Conservation (phyloP, 495 filamentous ascomycete species). For the Penicillium dipodomyicola region DNA sequence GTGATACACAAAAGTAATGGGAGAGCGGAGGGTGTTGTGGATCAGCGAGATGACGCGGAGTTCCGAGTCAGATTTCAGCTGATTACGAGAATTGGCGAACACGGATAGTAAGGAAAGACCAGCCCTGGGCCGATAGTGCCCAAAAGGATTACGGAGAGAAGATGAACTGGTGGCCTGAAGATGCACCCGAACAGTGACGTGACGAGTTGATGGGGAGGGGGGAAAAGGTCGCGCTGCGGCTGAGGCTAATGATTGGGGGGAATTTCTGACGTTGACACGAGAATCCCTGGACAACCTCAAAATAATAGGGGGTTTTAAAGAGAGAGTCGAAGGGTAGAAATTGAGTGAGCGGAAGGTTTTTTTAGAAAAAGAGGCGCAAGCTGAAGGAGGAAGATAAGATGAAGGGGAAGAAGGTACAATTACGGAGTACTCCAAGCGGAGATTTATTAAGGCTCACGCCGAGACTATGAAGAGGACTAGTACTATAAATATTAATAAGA, state of each 20-base stretch:
- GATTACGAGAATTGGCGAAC: slow-evolving; percentile 14
- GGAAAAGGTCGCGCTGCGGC: slow-evolving; percentile 24
- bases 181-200: slow-evolving; percentile 25
- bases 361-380: slow-evolving; percentile 8
- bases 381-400: slow-evolving; percentile 13
- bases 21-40: slow-evolving; percentile 10
- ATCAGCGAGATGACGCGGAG: slow-evolving; percentile 6
- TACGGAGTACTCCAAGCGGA: slow-evolving; percentile 12
- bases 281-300: background rate
- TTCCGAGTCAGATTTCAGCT: slow-evolving; percentile 13
- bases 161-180: slow-evolving; percentile 18
- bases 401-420: slow-evolving; percentile 11
- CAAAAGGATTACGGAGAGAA: slow-evolving; percentile 15
- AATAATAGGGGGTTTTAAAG: slow-evolving; percentile 3
- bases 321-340: slow-evolving; percentile 15
- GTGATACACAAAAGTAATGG: slow-evolving; percentile 12
- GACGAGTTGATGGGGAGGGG: slow-evolving; percentile 15
- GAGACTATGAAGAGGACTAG: slow-evolving; percentile 2
- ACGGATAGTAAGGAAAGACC: slow-evolving; percentile 16
- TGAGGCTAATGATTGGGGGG: slow-evolving; percentile 13
- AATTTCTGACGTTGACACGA: slow-evolving; percentile 2
- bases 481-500: no score
- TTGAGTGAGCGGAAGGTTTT: slow-evolving; percentile 8
- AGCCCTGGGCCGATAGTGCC: slow-evolving; percentile 20
- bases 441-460: slow-evolving; percentile 12